These are phyloP conservation scores for Carex pumila DNA, from an alignment of 176 grass and related monocot species.

Conservation along the genomic window DNA sequence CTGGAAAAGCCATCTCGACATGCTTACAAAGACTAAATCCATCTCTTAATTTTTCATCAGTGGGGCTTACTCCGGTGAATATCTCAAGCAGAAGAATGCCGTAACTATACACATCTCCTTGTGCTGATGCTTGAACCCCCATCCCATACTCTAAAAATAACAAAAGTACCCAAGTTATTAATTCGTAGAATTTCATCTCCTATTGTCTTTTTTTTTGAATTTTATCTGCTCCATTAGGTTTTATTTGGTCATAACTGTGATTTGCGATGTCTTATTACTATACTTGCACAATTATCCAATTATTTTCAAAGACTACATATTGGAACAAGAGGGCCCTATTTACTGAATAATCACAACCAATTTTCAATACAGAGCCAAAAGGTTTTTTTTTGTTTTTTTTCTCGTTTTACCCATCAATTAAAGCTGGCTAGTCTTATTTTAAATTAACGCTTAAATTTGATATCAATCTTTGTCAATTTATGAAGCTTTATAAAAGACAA, in stretches of 20 bases:
- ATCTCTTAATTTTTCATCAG: conserved; percentile 18
- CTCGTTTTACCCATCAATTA: not conserved
- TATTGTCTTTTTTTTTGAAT: too few species aligned
- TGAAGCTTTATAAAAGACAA: not conserved
- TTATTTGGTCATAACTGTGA: not conserved
- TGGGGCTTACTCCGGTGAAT: conserved; percentile 42
- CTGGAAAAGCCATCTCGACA: conserved; percentile 10
- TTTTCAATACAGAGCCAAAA: too few species aligned
- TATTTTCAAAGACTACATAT: too few species aligned
- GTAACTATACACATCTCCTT: conserved; percentile 44
- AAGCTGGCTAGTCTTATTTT: too few species aligned
- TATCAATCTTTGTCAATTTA: not conserved
- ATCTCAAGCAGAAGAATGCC: conserved; percentile 45
- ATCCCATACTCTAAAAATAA: conserved; percentile 25
- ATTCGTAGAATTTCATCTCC: too few species aligned
- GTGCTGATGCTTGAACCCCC: conserved; percentile 3
- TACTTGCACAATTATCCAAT: too few species aligned
- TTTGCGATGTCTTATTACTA: too few species aligned
- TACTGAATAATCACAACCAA: too few species aligned
- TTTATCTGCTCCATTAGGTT: not conserved
- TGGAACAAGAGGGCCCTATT: too few species aligned
- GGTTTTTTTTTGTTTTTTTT: not conserved
- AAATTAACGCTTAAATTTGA: too few species aligned
- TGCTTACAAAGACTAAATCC: conserved; percentile 23
- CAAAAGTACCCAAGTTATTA: not conserved